Evolutionary conservation across 1,284 basidiomycete species (phyloP).

Genomic region (Jaminaea rosea): DNA sequence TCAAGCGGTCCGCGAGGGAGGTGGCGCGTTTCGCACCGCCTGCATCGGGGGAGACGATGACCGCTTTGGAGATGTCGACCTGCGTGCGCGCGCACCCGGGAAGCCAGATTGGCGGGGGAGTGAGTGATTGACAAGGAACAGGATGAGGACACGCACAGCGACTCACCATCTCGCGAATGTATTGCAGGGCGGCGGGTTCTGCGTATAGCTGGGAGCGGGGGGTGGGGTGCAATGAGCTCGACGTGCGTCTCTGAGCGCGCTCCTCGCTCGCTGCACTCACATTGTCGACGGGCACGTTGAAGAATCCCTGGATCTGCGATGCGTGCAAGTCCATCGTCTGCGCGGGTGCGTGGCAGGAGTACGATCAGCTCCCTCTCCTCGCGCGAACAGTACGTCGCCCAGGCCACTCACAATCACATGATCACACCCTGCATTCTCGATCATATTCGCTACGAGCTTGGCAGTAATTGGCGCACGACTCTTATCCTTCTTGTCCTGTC

Average conservation of each 20-base stretch:
- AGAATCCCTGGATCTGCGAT: constrained; percentile 69
- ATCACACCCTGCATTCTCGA: constrained; percentile 92
- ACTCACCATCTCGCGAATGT: constrained; percentile 87
- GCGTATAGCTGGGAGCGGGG: constrained; percentile 67
- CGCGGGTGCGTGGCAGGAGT: background rate
- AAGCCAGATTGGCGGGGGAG: too few species aligned
- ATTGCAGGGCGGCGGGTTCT: constrained; percentile 90
- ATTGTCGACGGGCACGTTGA: constrained; percentile 99
- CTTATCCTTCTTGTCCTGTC: constrained; percentile 97
- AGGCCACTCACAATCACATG: constrained; percentile 79
- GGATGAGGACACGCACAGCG: too few species aligned
- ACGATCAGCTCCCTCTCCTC: too few species aligned
- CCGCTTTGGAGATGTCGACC: constrained; percentile 67
- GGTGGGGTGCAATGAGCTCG: constrained; percentile 56
- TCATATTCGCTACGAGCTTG: constrained; percentile 98
- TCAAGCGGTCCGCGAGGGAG: constrained; percentile 89
- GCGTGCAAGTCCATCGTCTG: constrained; percentile 51
- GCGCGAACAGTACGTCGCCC: background rate
- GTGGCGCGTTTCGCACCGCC: constrained; percentile 99
- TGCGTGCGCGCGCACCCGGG: too few species aligned
- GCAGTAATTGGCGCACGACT: constrained; percentile 96
- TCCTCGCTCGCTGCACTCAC: constrained; percentile 53
- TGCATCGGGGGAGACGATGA: constrained; percentile 97
- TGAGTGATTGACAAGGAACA: too few species aligned
- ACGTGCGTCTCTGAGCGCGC: constrained; percentile 66